Base-by-base conservation (phyloP, 148 eudicot species). In the Vaccinium macrocarpon region DNA sequence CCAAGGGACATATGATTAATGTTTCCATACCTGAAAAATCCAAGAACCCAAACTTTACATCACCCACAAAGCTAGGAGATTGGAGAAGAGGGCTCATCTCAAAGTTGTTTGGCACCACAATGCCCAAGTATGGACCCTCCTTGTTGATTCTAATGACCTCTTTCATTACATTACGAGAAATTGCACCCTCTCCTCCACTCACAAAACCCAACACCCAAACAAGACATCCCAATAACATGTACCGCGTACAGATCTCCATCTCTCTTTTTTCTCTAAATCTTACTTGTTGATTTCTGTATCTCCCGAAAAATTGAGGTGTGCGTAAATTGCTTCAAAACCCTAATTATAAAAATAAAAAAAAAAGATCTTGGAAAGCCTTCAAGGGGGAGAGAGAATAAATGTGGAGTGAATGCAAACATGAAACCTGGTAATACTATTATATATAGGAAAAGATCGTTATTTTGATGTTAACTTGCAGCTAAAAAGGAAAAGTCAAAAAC, bases 31-130 rank as follows among this genome's bases (percentile, higher is more conserved):
- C 90, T 76, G 88, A 71, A 78, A 88, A 77, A 72, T 88, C 90
- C 46, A 88, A 51, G 75, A 56, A 85, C 29, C 84, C 74, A 56
- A 80, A 82, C 4, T 81, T 83, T 48, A 11, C 64, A 88, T 83
- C 25, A n/a, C 35, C 16, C 42, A 62, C 52, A 73, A 84, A 86
- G 82, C 88, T 88, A 51, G 88, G 38, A 84, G 90, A 88, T 50
- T 84, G 86, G 23, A 88, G 86, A 78, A 88, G 90, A 81, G 90
- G 88, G 81, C 35, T 86, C 86, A 86, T 81, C 81, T 86, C 88
- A 10, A 84, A 88, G 81, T 42, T 59, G 53, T 86, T 88, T 25
- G 88, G 88, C 61, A 86, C 86, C 13, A 88, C 88, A 66, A 88
- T 84, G 15, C 90, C 90, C 11, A 88, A 57, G 21, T 88, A 86